phyloP scores from a whole-genome alignment of 2,329 filamentous ascomycete species.

The Furcasterigmium furcatum region DNA sequence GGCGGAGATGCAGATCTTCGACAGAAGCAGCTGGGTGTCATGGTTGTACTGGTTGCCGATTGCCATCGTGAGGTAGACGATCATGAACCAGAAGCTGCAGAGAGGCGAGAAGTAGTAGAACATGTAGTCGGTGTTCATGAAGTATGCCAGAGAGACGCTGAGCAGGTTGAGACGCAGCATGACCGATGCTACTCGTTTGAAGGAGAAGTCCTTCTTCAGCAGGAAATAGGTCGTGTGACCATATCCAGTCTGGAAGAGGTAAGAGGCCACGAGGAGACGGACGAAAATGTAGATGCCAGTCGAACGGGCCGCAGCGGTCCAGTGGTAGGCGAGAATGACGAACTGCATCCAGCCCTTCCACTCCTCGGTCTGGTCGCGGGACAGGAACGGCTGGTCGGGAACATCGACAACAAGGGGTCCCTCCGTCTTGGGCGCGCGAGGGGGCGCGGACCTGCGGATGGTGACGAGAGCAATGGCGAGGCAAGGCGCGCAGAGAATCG shows the following conservation, averaged over 20 bases:
- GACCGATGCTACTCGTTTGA: constrained; percentile 39
- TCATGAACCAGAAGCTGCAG: constrained; percentile 59
- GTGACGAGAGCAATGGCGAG: constrained; percentile 1
- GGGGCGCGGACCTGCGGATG: constrained; percentile 1
- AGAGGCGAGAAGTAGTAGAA: constrained; percentile 57
- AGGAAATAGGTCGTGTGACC: constrained; percentile 59
- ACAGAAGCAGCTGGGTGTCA: constrained; percentile 33
- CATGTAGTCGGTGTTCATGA: constrained; percentile 50
- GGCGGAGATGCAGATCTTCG: constrained; percentile 44
- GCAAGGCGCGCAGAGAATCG: constrained; percentile 2
- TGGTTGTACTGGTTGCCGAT: constrained; percentile 37
- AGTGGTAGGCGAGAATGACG: constrained; percentile 50
- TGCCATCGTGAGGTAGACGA: constrained; percentile 49
- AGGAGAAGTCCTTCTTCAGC: constrained; percentile 51
- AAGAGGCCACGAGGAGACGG: constrained; percentile 51
- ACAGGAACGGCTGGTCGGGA: constrained; percentile 25
- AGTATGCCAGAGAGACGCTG: constrained; percentile 46
- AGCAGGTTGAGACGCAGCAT: constrained; percentile 56
- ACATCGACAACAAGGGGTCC: not conserved
- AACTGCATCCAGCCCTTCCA: constrained; percentile 66
- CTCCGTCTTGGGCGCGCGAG: constrained; percentile 5
- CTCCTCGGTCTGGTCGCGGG: constrained; percentile 56
- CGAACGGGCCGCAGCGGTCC: constrained; percentile 45
- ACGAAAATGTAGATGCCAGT: constrained; percentile 52
- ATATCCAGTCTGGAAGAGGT: constrained; percentile 60